These are phyloP conservation scores for Plasmodium knowlesi DNA, from an alignment of 169 alveolate genomes.

Conservation along the genomic window DNA sequence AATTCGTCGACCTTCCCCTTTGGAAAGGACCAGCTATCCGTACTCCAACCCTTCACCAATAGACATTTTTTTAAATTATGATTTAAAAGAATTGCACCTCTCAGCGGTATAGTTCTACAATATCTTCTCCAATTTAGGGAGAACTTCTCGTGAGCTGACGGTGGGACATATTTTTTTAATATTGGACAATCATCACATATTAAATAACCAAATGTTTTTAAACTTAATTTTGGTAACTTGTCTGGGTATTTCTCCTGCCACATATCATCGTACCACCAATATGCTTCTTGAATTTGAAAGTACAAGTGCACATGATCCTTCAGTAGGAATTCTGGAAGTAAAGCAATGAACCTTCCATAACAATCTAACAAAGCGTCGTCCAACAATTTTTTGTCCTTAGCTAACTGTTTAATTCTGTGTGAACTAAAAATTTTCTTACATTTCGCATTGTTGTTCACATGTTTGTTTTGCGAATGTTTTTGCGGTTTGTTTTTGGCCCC, in stretches of 20 bases:
- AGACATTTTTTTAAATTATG: slow-evolving; percentile 86
- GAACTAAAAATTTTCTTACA: slow-evolving; percentile 49
- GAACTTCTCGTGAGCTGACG: slow-evolving; percentile 82
- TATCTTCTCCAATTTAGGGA: slow-evolving; percentile 85
- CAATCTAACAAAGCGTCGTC: slow-evolving; percentile 89
- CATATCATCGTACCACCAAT: slow-evolving; percentile 94
- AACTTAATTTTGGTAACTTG: slow-evolving; percentile 82
- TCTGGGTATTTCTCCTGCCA: slow-evolving; percentile 89
- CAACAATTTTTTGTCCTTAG: slow-evolving; percentile 80
- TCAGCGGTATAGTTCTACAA: slow-evolving; percentile 88
- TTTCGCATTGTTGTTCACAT: slow-evolving; percentile 8
- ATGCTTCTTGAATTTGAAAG: slow-evolving; percentile 92
- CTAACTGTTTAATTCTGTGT: slow-evolving; percentile 53
- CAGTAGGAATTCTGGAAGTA: slow-evolving; percentile 89
- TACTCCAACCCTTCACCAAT: slow-evolving; percentile 89
- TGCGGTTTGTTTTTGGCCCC: slow-evolving; percentile 16
- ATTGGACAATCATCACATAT: slow-evolving; percentile 90
- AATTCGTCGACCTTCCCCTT: slow-evolving; percentile 95
- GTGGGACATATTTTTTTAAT: slow-evolving; percentile 79
- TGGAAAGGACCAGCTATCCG: slow-evolving; percentile 93
- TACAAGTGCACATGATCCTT: slow-evolving; percentile 90
- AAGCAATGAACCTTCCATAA: slow-evolving; percentile 91
- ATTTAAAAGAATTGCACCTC: slow-evolving; percentile 91
- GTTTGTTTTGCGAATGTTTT: slow-evolving; percentile 17
- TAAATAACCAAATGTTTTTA: slow-evolving; percentile 86